These are phyloP conservation scores for Botryotinia globosa DNA, from an alignment of 2,329 filamentous ascomycete genomes.

Conservation along the genomic window DNA sequence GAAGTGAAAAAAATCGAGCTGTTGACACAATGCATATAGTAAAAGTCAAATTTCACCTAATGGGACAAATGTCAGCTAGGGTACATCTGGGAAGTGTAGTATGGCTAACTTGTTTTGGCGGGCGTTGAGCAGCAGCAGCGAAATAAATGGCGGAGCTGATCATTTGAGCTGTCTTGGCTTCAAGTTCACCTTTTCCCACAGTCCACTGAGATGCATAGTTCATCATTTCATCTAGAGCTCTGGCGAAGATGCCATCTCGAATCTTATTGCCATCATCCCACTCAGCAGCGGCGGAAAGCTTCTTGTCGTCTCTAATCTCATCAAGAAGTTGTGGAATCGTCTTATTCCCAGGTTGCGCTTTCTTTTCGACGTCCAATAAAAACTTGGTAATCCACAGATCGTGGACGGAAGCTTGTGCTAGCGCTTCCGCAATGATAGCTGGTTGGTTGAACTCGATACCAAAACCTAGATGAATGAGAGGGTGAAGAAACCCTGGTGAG, in stretches of 20 bases:
- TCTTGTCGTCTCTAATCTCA: slow-evolving; percentile 54
- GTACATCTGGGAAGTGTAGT: background rate
- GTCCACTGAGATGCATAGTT: slow-evolving; percentile 57
- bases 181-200: slow-evolving; percentile 49
- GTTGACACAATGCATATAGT: slow-evolving; percentile 75
- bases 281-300: slow-evolving; percentile 52
- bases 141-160: slow-evolving; percentile 58
- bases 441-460: slow-evolving; percentile 81
- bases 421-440: slow-evolving; percentile 73
- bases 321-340: slow-evolving; percentile 60
- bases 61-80: background rate
- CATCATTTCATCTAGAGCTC: slow-evolving; percentile 63
- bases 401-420: slow-evolving; percentile 76
- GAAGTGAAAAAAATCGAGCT: slow-evolving; percentile 68
- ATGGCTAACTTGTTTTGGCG: slow-evolving; percentile 49
- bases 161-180: slow-evolving; percentile 63
- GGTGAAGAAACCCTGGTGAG: slow-evolving; percentile 64
- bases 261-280: slow-evolving; percentile 61
- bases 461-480: slow-evolving; percentile 81
- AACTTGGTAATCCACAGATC: slow-evolving; percentile 51
- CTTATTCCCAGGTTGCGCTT: slow-evolving; percentile 42
- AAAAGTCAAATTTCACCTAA: slow-evolving; percentile 75
- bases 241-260: slow-evolving; percentile 63
- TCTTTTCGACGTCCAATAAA: slow-evolving; percentile 53
- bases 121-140: slow-evolving; percentile 54